These are phyloP conservation scores for Alternaria sp. DNA, from an alignment of 2,329 filamentous ascomycete genomes.

Conservation along the genomic window DNA sequence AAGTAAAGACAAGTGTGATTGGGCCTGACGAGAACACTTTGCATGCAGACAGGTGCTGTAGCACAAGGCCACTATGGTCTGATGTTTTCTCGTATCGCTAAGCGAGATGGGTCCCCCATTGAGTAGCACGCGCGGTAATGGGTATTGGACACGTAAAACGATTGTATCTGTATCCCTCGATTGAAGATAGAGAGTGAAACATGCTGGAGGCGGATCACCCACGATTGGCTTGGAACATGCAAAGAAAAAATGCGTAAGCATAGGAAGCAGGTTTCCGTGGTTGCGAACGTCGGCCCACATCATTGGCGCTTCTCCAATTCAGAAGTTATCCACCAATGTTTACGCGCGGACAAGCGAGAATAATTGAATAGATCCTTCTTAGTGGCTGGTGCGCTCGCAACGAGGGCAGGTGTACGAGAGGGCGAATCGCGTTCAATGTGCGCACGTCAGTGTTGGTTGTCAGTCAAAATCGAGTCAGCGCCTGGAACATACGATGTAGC, in stretches of 20 bases:
- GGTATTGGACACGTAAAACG: neutral
- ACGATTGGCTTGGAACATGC: neutral
- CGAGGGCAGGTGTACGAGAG: neutral
- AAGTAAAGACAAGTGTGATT: constrained; percentile 18
- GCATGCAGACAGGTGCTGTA: constrained; percentile 16
- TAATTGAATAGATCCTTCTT: constrained; percentile 8
- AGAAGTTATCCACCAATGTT: constrained; percentile 19
- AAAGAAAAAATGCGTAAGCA: neutral
- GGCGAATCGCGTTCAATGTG: constrained; percentile 10
- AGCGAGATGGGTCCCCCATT: neutral
- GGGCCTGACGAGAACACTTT: constrained; percentile 2
- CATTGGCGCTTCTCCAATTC: constrained; percentile 32
- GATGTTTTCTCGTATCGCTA: constrained; percentile 13
- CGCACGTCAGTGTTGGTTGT: constrained; percentile 9
- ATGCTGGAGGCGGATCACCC: neutral
- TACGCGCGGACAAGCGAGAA: constrained; percentile 22
- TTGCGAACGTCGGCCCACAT: neutral
- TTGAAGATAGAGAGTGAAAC: constrained; percentile 3
- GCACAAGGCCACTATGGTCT: constrained; percentile 10
- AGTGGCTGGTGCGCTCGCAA: constrained; percentile 16
- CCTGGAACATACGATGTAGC: neutral
- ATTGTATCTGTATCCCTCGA: neutral
- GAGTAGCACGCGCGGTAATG: neutral
- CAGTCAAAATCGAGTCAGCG: constrained; percentile 9
- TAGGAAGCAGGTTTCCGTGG: constrained; percentile 1